Base-by-base conservation (phyloP, 225 moss, liverwort and hornwort genomes). In the Pseudisothecium myosuroides region DNA sequence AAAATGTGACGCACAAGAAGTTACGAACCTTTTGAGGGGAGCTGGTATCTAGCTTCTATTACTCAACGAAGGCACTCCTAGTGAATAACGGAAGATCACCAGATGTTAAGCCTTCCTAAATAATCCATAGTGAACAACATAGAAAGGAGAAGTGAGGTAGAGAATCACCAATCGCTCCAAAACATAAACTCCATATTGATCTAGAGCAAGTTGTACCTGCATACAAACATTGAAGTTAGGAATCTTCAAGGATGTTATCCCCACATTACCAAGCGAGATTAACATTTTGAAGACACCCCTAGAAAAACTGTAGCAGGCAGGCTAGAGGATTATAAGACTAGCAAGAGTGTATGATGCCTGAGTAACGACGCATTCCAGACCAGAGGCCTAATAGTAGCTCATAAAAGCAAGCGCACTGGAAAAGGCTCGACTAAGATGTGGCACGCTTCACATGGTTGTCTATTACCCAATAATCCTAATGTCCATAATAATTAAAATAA, bases 161-260 rank as follows among this genome's bases (percentile, higher is more conserved):
- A 88, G 69, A 90, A 88, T 91, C 90, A 93, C 93, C 93, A 93
- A 85, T 88, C 93, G 90, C 90, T 93, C 93, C 93, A 93, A 89
- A 45, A 93, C 93, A 90, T 93, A 93, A 87, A 93, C 93, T 82
- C 93, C 91, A 87, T 86, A 93, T 72, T 90, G 90, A 90, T 93
- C 91, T 84, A 91, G 84, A 60, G 91, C 91, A 86, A 93, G 63
- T 87, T 88, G 91, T 58, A 83, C 88, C 88, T 88, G 75, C 55
- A 88, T 54, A 83, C 41, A 83, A 74, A 74, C 34, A 83, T 74
- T 54, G 49, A 80, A 72, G 54, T 81, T 75, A 78, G 71, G 78
- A 68, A 87, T 87, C 41, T 47, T 83, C 84, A 84, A 45, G 20
- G 47, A 68, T 60, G 6, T 61, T 32, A 83, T 58, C 52, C 66